Base-by-base conservation (phyloP, 2,329 filamentous ascomycete genomes). In the Corniculantispora saksenae region DNA sequence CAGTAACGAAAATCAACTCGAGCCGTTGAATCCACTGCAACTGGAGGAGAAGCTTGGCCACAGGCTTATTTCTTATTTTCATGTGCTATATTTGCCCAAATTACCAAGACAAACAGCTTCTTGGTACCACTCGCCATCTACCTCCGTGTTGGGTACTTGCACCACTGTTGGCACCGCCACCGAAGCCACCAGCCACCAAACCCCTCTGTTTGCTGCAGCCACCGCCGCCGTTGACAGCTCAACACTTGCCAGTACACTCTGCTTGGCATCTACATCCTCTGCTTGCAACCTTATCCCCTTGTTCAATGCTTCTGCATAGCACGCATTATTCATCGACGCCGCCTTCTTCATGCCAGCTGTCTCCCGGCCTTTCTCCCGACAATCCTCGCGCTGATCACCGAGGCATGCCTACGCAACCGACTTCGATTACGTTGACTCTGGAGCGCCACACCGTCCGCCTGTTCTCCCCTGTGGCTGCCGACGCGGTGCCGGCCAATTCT, bases 391-490 rank as follows among this genome's bases (percentile, higher is more conserved):
- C 59, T 32, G 17, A 54, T 45, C 48, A 54, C 21, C 21, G 32
- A 21, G 4, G 29, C 23, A 27, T 10, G 32, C 32, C 32, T 54
- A 23, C 48, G 50, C 35, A 43, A 61, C 38, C 50, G 3, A 25
- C 56, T 5, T 54, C 48, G 9, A 13, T 54, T 54, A 45, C 59
- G 59, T 54, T 38, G 48, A 40, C 58, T 21, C 58, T 38, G 27
- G 19, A 61, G 32, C 59, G 59, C 59, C 59, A 61, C 59, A 61
- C 17, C 50, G 48, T 38, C 59, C 29, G 32, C 27, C 25, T 35
- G 43, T 47, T 29, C 19, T 29, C 23, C 25, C 38, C 48, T 21
- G 48, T 61, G 59, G 59, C n/a, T 61, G 59, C 59, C 59, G 59
- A 61, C 35, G 10, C 59, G 59, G 59, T 25, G 19, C 59, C 59